Conservation (phyloP, 1,284 basidiomycete species). For the Sporisorium sorghi region DNA sequence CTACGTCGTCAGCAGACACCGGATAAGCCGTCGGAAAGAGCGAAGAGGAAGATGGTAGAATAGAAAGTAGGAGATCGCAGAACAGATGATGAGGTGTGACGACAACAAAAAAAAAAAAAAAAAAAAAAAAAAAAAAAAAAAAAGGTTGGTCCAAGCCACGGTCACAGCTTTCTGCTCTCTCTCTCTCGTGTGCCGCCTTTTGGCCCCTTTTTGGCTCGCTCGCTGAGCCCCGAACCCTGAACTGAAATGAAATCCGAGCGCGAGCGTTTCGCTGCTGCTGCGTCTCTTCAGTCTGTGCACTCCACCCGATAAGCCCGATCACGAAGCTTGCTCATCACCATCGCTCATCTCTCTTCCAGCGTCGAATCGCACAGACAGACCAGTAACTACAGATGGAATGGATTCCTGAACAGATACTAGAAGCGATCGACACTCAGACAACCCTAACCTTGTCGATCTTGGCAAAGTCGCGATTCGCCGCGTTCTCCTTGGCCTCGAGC, state of each 20-base stretch:
- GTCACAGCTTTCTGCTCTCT: no score
- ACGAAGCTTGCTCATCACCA: not conserved
- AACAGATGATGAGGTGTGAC: not conserved
- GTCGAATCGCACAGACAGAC: slow-evolving; percentile 1
- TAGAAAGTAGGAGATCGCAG: not conserved
- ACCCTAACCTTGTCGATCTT: slow-evolving; percentile 46
- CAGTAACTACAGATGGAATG: not conserved
- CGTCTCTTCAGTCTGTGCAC: not conserved
- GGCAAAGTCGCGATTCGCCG: slow-evolving; percentile 34
- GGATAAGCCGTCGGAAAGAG: not conserved
- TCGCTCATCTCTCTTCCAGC: not conserved
- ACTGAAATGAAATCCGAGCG: no score
- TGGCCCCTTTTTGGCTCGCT: no score
- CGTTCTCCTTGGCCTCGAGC: slow-evolving; percentile 37
- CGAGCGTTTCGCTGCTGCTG: not conserved
- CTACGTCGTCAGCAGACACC: not conserved
- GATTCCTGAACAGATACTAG: not conserved
- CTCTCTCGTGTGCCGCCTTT: no score
- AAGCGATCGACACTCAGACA: slow-evolving; percentile 13
- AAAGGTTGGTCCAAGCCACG: slow-evolving; percentile 21
- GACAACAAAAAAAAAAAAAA: not conserved
- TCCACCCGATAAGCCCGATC: slow-evolving; percentile 7
- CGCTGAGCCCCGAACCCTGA: not conserved
- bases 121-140: no score
- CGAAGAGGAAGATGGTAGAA: not conserved